A percentile compares a stretch with the other conserved stretches of the same genome.
Evolutionary conservation across 2,329 filamentous ascomycete genomes (phyloP).

Genomic region (Teratosphaeria epicoccoides): DNA sequence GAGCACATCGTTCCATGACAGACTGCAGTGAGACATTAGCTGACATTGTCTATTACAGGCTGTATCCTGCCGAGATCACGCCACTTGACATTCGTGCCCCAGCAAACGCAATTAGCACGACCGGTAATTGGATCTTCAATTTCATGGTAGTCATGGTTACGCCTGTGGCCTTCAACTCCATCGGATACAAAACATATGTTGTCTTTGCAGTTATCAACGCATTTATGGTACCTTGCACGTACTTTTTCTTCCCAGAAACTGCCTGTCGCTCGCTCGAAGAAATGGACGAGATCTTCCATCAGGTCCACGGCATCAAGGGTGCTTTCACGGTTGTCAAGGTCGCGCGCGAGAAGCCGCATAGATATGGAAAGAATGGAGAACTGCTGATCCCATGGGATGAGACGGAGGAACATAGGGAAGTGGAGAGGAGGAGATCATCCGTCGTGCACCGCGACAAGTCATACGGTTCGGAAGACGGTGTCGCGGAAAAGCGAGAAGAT

Average conservation of each 20-base stretch:
- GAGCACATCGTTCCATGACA: background rate
- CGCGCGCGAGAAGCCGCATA: slow-evolving; percentile 42
- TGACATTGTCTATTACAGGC: slow-evolving; percentile 11
- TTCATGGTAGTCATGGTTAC: slow-evolving; percentile 27
- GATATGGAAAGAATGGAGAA: slow-evolving; percentile 50
- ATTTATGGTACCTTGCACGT: slow-evolving; percentile 41
- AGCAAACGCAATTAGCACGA: slow-evolving; percentile 32
- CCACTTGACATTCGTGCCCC: slow-evolving; percentile 26
- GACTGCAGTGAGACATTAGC: background rate
- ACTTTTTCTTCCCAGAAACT: slow-evolving; percentile 52
- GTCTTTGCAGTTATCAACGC: slow-evolving; percentile 55
- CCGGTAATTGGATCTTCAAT: slow-evolving; percentile 38
- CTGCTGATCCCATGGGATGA: slow-evolving; percentile 43
- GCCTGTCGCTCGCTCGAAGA: slow-evolving; percentile 53
- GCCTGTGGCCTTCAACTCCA: slow-evolving; percentile 45
- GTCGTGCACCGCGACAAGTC: background rate
- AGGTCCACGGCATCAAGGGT: slow-evolving; percentile 37
- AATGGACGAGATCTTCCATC: slow-evolving; percentile 40
- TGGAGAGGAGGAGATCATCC: background rate
- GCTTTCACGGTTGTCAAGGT: slow-evolving; percentile 43
- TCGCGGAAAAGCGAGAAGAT: background rate
- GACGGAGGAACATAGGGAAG: slow-evolving; percentile 14
- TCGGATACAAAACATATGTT: slow-evolving; percentile 49
- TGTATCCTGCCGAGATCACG: slow-evolving; percentile 15
- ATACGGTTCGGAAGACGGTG: background rate